Evolutionary conservation across 169 alveolate genomes (phyloP), one percentile per base, ranked within the genome.

Genomic region (Cytauxzoon felis): DNA sequence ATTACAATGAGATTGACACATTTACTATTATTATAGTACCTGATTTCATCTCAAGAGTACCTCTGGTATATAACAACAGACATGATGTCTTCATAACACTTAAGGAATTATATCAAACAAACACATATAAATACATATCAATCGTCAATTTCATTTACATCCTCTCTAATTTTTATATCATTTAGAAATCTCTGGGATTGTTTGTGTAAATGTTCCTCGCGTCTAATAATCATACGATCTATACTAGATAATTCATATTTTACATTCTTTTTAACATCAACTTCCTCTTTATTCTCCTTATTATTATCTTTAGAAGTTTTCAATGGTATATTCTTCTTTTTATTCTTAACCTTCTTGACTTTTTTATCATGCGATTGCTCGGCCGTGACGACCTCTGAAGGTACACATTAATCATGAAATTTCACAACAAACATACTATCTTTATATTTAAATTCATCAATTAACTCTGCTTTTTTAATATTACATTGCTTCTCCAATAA

Each of bases 181-280:
- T 43, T 41, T 13, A 73, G 58, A 59, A 73, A 63, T n/a, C 58
- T 63, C 13, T 9, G 50, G 21, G 83, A 61, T 27, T 73, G 78
- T n/a, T 67, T 40, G 48, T 58, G 53, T 9, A 73, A 53, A 33
- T 63, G 24, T 47, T 63, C 49, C 50, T 73, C 83, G 16, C 59
- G 43, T 3, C 78, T 36, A 18, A 73, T 13, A 21, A 65, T 30
- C 83, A 73, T 73, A 41, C 83, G 67, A 30, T 73, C 83, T 16
- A 73, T 36, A 2, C 71, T 58, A 16, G 82, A 71, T 50, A 71
- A 38, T 40, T 56, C 51, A 48, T 69, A 29, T 8, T 23, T 13
- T 23, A 32, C 76, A 38, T 40, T 19, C 69, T 9, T 8, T 21
- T 50, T 9, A 23, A 3, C 61, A 13, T 54, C 33, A 30, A 57